Percentiles rank a stretch among this genome's conserved stretches.
phyloP scores from a whole-genome alignment of 768 basidiomycete genomes.

The Lactifluus piperatus region DNA sequence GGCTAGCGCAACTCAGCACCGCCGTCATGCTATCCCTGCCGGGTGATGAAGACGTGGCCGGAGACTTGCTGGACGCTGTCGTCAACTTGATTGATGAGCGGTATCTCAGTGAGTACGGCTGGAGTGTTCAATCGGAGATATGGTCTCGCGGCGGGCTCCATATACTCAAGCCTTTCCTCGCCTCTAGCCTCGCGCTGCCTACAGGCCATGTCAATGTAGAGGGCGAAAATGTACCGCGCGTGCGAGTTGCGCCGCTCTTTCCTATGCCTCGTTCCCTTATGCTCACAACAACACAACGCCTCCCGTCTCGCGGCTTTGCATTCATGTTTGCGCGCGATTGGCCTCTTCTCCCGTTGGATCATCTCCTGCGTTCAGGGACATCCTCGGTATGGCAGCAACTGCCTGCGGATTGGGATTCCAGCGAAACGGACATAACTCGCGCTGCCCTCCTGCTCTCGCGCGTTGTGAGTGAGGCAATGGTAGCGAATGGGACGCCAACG shows the following conservation, averaged over 20 bases:
- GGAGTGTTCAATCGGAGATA: constrained; percentile 32
- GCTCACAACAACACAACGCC: constrained; percentile 46
- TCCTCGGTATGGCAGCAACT: constrained; percentile 60
- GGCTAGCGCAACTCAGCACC: constrained; percentile 58
- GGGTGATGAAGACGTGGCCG: constrained; percentile 63
- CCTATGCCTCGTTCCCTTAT: constrained; percentile 48
- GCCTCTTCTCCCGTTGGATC: constrained; percentile 59
- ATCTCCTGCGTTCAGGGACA: constrained; percentile 72
- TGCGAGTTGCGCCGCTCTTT: constrained; percentile 41
- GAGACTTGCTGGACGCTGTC: constrained; percentile 36
- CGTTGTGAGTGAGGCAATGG: constrained; percentile 39
- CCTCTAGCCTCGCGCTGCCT: constrained; percentile 36
- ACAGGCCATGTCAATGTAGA: constrained; percentile 7
- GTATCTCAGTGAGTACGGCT: constrained; percentile 34
- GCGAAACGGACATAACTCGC: constrained; percentile 70
- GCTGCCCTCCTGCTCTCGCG: constrained; percentile 56
- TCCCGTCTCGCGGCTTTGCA: constrained; percentile 27
- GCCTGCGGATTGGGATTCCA: constrained; percentile 66
- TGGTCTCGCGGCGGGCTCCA: constrained; percentile 45
- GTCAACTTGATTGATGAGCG: constrained; percentile 30
- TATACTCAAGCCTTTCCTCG: constrained; percentile 53
- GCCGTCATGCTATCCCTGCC: constrained; percentile 50
- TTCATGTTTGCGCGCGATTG: constrained; percentile 55
- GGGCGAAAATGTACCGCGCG: constrained; percentile 12
- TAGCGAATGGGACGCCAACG: constrained; percentile 31